Evolutionary conservation across 2,329 filamentous ascomycete genomes (phyloP), one percentile per base, ranked within the genome.

Genomic region (Shiraia sp.): DNA sequence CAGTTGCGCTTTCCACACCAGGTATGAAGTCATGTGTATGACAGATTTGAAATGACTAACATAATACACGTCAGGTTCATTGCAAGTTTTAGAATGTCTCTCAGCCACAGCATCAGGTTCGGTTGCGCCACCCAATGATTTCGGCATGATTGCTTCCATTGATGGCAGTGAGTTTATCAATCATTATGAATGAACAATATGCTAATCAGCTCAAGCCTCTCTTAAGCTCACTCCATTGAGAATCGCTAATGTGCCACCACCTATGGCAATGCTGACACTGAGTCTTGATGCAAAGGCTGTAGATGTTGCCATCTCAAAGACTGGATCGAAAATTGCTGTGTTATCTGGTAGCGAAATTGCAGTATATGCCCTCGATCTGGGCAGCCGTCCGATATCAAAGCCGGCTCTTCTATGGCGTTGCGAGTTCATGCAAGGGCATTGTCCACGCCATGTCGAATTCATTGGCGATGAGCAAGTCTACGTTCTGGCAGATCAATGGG

Each of bases 161-260:
- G 93, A 97, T 67, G 93, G 93, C 12, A 80, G 75, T 75, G 67
- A 68, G 77, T 72, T 8, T 10, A 8, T 9, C 6, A n/a, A 4
- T 14, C 3, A 8, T 13, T 14, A 15, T 10, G 2, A 22, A 13
- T 9, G 19, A 15, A 22, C 24, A 28, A 53, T 63, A 42, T 62
- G 49, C 31, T 43, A 10, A 63, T 19, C 8, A 10, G 47, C 17
- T 5, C 6, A 24, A 79, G 76, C 69, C 50, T 81, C 65, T 3
- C 70, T 97, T 44, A 95, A 95, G 64, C 69, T 97, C 32, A 97
- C 93, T 0, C 90, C 93, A 1, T 79, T 99, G 51, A 80, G 88
- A 49, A 79, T 85, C 35, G 87, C 90, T 10, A 95, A 93, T 58
- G 79, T 96, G 3, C 93, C 93, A 16, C 93, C 93, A 19, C 93